Evolutionary conservation across 2,329 filamentous ascomycete genomes (phyloP), one percentile per base, ranked within the genome.

Genomic region (Hypoxylon sp.): DNA sequence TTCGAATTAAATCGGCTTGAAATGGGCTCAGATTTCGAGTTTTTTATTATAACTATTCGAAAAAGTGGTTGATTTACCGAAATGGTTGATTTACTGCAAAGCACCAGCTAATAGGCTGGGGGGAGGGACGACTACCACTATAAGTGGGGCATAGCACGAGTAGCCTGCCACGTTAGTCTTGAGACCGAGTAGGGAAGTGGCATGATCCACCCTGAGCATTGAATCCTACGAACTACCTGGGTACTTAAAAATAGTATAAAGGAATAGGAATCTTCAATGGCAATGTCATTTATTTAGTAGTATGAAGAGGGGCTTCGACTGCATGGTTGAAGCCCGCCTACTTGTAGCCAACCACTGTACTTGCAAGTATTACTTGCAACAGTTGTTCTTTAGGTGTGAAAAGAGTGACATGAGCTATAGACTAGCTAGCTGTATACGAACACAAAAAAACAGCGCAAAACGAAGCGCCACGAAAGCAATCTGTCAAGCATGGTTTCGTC

Each of bases 341-440:
- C 43, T 26, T 13, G 20, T 46, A 15, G 8, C 17, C 22, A 20
- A 15, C n/a, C n/a, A 20, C 11, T 26, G 19, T 17, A 48, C 28
- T 15, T n/a, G 24, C 3, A 22, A 13, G 34, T 34, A 43, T 43
- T 37, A 52, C 43, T 53, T 54, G 39, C n/a, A 37, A 41, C 10
- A 26, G 15, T 6, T 49, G 19, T 26, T 13, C n/a, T 24, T 26
- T 26, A 44, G 54, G 46, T 13, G 24, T 54, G 6, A 26, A 66
- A 68, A 26, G 65, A 68, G 65, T 59, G 65, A 65, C 60, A 64
- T 65, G n/a, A 62, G 60, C 54, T 64, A 64, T 56, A 51, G 56
- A 22, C 17, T 46, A 46, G 20, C 43, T 46, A 50, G 47, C 52
- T 51, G 46, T 41, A 17, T 64, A 58, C 26, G 50, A 48, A 62